A percentile compares a stretch with the other conserved stretches of the same genome.
phyloP scores from a whole-genome alignment of 805 yeast species.

The Candida fluviatilis region DNA sequence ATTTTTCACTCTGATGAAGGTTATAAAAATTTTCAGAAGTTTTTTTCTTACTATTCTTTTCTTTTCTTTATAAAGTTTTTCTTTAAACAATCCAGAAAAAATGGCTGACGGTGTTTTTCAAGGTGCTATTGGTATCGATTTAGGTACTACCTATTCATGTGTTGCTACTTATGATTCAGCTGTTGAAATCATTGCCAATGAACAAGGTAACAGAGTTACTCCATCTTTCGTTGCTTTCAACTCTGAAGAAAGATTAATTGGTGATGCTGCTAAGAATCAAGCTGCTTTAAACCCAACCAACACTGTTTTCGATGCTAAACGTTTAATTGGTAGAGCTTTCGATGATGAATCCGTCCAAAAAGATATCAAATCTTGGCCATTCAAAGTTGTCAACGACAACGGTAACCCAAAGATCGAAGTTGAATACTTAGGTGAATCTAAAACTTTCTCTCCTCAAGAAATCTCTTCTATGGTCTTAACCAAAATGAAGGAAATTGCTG shows the following conservation, averaged over 20 bases:
- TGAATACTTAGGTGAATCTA: constrained; percentile 44
- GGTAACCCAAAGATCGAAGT: constrained; percentile 47
- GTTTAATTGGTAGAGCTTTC: constrained; percentile 59
- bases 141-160: constrained; percentile 51
- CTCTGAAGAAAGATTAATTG: constrained; percentile 47
- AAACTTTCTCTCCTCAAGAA: constrained; percentile 46
- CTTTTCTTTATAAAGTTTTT: constrained; percentile 3
- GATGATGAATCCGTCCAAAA: constrained; percentile 58
- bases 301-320: constrained; percentile 48
- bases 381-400: constrained; percentile 40
- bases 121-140: constrained; percentile 67
- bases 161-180: constrained; percentile 48
- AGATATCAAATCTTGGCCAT: constrained; percentile 47
- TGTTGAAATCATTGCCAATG: constrained; percentile 48
- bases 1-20: constrained; percentile 2
- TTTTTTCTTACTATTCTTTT: constrained; percentile 5
- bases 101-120: constrained; percentile 99
- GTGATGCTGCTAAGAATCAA: constrained; percentile 50
- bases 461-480: constrained; percentile 47
- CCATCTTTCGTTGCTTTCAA: constrained; percentile 49
- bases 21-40: constrained; percentile 6
- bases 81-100: constrained; percentile 19
- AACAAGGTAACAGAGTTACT: constrained; percentile 50
- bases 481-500: constrained; percentile 70
- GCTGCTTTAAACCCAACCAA: constrained; percentile 49